Percentiles rank a stretch among this genome's conserved stretches.
These are phyloP conservation scores for Aristolochia fimbriata DNA, from an alignment of 164 flowering plant species.

Conservation along the genomic window DNA sequence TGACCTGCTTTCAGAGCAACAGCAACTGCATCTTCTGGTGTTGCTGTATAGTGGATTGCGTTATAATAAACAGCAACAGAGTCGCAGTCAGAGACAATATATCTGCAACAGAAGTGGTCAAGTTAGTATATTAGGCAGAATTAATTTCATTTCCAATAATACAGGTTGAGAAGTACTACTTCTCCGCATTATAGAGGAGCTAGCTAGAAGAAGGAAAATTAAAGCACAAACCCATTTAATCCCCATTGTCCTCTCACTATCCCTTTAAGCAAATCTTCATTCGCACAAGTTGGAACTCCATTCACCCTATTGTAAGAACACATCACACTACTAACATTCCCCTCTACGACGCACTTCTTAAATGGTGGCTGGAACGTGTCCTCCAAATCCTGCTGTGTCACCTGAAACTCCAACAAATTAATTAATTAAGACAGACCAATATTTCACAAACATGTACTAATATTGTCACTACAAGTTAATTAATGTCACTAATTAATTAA, in stretches of 20 bases:
- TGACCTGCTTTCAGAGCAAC: slow-evolving; percentile 54
- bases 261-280: slow-evolving; percentile 36
- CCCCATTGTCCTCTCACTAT: slow-evolving; percentile 47
- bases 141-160: too few relatives aligned
- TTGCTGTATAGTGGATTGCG: slow-evolving; percentile 27
- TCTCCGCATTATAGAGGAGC: too few relatives aligned
- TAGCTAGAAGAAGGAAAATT: not conserved
- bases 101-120: slow-evolving; percentile 23
- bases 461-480: too few relatives aligned
- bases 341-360: slow-evolving; percentile 52
- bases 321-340: slow-evolving; percentile 63
- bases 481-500: too few relatives aligned
- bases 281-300: slow-evolving; percentile 66
- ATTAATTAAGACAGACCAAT: too few relatives aligned
- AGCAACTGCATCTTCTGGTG: slow-evolving; percentile 67
- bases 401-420: slow-evolving; percentile 25
- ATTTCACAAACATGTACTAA: too few relatives aligned
- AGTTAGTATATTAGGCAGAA: too few relatives aligned
- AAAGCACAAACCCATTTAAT: slow-evolving; percentile 44
- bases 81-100: slow-evolving; percentile 73
- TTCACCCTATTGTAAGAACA: slow-evolving; percentile 67
- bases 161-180: too few relatives aligned
- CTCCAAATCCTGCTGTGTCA: slow-evolving; percentile 48
- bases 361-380: slow-evolving; percentile 66
- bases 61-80: slow-evolving; percentile 34